Evolutionary conservation across 441 rosid genomes (phyloP), one percentile per base, ranked within the genome.

Genomic region (Erodium trifolium): DNA sequence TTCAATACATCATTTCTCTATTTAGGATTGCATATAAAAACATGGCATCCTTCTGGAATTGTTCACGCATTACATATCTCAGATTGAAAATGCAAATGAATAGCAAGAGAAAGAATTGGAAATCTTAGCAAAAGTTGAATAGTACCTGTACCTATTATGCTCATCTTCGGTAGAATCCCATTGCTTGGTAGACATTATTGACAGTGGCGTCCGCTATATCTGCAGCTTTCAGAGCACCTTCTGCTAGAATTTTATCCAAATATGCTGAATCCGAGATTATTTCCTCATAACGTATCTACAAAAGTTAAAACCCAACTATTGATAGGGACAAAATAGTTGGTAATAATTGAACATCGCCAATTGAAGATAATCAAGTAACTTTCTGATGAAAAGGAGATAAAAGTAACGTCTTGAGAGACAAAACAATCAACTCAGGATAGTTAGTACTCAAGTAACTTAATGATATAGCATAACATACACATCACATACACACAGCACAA

Each of bases 161-260:
- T 81, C 74, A 83, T 79, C 82, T 81, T 62, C 67, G 82, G 75
- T 84, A 80, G 78, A 88, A 88, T 70, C 98, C 93, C 96, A 88
- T 92, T 18, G 96, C 95, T 74, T 90, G 95, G 72, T 78, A 75
- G 69, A 88, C 80, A 74, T 87, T 81, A 68, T 74, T 74, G 71
- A 90, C 78, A 66, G 92, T 88, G 68, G 74, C 78, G 76, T 88
- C 88, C 0, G 89, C 93, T 79, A 86, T 79, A 53, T 87, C 89
- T 16, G 82, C 63, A 67, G 98, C 95, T 79, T 78, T 85, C n/a
- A 63, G 63, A 2, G 88, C 90, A 18, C 95, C 96, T 74, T 86
- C 88, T 14, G 81, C 73, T 77, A 92, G 68, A 59, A 90, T 78
- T 67, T 78, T 77, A 67, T 88, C 93, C 73, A 90, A 80, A 80